Percentiles rank a stretch among this genome's conserved stretches.
Conservation (phyloP, 257 asterid species). For the Thymus quinquecostatus region DNA sequence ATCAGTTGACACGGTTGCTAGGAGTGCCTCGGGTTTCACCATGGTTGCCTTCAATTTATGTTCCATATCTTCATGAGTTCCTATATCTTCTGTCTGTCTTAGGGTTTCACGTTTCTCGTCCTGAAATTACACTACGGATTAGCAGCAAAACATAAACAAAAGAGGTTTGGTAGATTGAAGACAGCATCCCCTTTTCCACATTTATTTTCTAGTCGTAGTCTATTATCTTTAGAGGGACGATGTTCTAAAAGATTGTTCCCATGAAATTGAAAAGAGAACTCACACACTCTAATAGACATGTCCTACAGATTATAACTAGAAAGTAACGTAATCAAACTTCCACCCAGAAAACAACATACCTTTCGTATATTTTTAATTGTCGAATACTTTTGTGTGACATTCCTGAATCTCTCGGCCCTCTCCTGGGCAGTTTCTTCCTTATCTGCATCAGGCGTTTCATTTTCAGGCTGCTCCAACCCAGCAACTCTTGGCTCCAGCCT, state of each 20-base stretch:
- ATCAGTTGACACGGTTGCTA: slow-evolving; percentile 34
- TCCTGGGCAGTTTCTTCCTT: slow-evolving; percentile 46
- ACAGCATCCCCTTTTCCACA: not conserved
- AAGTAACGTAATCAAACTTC: not conserved
- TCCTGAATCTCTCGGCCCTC: slow-evolving; percentile 36
- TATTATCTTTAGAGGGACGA: not conserved
- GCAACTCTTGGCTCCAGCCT: slow-evolving; percentile 67
- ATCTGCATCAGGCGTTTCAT: slow-evolving; percentile 38
- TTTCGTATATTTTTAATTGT: slow-evolving; percentile 49
- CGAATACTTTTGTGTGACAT: slow-evolving; percentile 38
- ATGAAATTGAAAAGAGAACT: not conserved
- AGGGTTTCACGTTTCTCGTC: slow-evolving; percentile 48
- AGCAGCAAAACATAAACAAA: not conserved
- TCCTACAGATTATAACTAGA: slow-evolving; percentile 6
- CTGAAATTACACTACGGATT: slow-evolving; percentile 36
- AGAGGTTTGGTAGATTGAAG: not conserved
- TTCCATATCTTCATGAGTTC: slow-evolving; percentile 43
- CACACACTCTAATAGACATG: not conserved
- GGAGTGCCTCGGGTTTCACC: slow-evolving; percentile 59
- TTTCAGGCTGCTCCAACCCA: slow-evolving; percentile 43
- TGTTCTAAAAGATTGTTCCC: not conserved
- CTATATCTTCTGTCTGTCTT: slow-evolving; percentile 51
- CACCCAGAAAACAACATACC: slow-evolving; percentile 39
- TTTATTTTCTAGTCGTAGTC: not conserved
- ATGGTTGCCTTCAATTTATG: slow-evolving; percentile 41